Conservation (phyloP, 768 basidiomycete genomes). For the Rhizopogon vulgaris region DNA sequence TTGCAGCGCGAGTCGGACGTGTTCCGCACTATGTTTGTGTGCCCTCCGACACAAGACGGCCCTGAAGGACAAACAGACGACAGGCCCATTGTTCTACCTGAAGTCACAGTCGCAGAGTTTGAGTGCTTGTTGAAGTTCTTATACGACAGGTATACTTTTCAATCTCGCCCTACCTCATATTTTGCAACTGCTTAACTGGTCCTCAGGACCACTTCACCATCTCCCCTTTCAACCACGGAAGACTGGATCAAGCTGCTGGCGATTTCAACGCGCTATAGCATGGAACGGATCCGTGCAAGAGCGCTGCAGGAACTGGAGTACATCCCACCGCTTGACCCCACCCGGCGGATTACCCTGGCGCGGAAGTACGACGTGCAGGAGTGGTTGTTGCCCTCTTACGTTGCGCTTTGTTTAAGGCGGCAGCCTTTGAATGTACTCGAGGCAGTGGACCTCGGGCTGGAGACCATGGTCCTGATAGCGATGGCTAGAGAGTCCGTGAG, state of each 20-base stretch:
- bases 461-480: slow-evolving; percentile 19
- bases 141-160: slow-evolving; percentile 29
- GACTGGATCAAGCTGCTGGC: slow-evolving; percentile 36
- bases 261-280: slow-evolving; percentile 33
- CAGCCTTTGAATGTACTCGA: slow-evolving; percentile 29
- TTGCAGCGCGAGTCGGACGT: slow-evolving; percentile 31
- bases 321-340: slow-evolving; percentile 21
- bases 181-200: not conserved
- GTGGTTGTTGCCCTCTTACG: slow-evolving; percentile 36
- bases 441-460: slow-evolving; percentile 28
- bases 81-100: slow-evolving; percentile 26
- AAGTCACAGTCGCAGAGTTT: slow-evolving; percentile 29
- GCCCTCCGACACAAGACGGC: slow-evolving; percentile 15
- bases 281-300: slow-evolving; percentile 28
- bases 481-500: slow-evolving; percentile 17
- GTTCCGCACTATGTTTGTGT: slow-evolving; percentile 33
- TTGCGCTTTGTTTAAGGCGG: slow-evolving; percentile 27
- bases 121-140: slow-evolving; percentile 34
- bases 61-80: slow-evolving; percentile 29
- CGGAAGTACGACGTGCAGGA: slow-evolving; percentile 29
- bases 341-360: slow-evolving; percentile 33
- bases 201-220: not conserved
- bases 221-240: slow-evolving; percentile 10
- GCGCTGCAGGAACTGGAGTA: slow-evolving; percentile 27
- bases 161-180: not conserved